A percentile compares a stretch with the other conserved stretches of the same genome.
Evolutionary conservation across 2,329 filamentous ascomycete species (phyloP).

Genomic region (Colletotrichum truncatum): DNA sequence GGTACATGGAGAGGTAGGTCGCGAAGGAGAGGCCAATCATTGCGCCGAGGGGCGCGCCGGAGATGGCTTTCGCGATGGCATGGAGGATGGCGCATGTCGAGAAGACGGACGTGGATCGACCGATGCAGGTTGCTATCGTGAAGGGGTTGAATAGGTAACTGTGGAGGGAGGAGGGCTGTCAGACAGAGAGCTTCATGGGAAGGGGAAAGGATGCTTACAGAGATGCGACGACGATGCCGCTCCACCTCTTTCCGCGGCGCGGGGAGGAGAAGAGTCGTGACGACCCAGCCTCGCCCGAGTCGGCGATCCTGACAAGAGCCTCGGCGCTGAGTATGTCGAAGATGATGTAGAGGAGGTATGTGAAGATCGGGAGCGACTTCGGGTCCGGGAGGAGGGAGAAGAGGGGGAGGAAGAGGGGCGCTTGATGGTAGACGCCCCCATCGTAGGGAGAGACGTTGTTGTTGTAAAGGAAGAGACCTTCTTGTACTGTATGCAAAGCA

Average conservation of each 20-base stretch:
- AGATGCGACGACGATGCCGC: slow-evolving; percentile 78
- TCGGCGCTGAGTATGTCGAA: slow-evolving; percentile 86
- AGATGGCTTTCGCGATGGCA: slow-evolving; percentile 82
- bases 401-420: slow-evolving; percentile 88
- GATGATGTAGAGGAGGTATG: slow-evolving; percentile 80
- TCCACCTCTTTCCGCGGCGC: slow-evolving; percentile 78
- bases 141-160: slow-evolving; percentile 96
- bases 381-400: slow-evolving; percentile 87
- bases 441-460: slow-evolving; percentile 98
- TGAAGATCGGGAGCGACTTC: slow-evolving; percentile 73
- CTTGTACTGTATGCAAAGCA: slow-evolving; percentile 73
- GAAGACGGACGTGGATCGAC: slow-evolving; percentile 87
- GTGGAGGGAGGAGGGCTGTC: slow-evolving; percentile 60
- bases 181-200: slow-evolving; percentile 76
- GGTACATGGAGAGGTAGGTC: slow-evolving; percentile 92
- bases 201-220: slow-evolving; percentile 62
- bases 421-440: slow-evolving; percentile 84
- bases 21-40: slow-evolving; percentile 89
- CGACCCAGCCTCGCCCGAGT: slow-evolving; percentile 80
- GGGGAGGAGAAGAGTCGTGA: slow-evolving; percentile 82
- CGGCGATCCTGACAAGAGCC: slow-evolving; percentile 81
- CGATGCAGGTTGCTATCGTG: slow-evolving; percentile 89
- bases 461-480: slow-evolving; percentile 94
- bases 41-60: slow-evolving; percentile 76
- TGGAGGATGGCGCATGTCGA: slow-evolving; percentile 88